Evolutionary conservation across 225 moss, liverwort and hornwort genomes (phyloP).

Genomic region (Lunularia cruciata): DNA sequence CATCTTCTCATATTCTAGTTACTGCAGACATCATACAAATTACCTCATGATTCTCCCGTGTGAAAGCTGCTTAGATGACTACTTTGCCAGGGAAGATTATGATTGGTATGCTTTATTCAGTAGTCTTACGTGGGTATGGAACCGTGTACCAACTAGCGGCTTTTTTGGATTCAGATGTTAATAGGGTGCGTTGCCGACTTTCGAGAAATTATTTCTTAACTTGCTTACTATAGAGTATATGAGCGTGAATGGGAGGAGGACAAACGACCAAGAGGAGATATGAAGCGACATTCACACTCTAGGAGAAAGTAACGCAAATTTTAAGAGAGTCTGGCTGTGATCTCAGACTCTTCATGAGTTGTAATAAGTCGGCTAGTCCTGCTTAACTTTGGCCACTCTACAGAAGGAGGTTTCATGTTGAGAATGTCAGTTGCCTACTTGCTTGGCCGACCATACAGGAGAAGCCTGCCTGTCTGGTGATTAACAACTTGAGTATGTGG

Average conservation of each 20-base stretch:
- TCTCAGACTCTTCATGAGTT: neutral
- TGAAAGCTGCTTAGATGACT: neutral
- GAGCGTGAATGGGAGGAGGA: constrained; percentile 97
- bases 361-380: constrained; percentile 1
- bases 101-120: neutral
- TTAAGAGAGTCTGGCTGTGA: neutral
- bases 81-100: neutral
- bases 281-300: constrained; percentile 88
- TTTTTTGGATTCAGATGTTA: too few relatives aligned
- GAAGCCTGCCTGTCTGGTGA: neutral
- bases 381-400: neutral
- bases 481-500: neutral
- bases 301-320: constrained; percentile 60
- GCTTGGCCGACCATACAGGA: neutral
- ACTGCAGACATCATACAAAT: too few relatives aligned
- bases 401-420: neutral
- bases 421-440: neutral
- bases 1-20: too few relatives aligned
- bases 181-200: too few relatives aligned
- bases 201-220: constrained; percentile 54
- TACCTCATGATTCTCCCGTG: too few relatives aligned
- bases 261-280: constrained; percentile 78
- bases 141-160: too few relatives aligned
- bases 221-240: constrained; percentile 55
- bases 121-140: neutral